These are phyloP conservation scores for Pleurotus ostreatus DNA, from an alignment of 768 basidiomycete genomes.

Conservation along the genomic window DNA sequence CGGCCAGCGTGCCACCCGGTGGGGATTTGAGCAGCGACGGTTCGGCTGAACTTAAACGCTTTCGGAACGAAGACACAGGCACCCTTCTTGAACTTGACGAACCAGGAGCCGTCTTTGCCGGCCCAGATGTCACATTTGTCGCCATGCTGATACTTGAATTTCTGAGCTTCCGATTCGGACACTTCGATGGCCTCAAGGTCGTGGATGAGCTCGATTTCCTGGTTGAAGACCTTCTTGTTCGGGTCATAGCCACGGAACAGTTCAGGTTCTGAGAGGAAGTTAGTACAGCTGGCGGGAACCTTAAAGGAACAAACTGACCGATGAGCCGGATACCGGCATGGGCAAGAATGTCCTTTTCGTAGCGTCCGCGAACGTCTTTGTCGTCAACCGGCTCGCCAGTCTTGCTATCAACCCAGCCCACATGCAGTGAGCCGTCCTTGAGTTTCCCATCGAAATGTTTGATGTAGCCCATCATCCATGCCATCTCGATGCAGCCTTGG, in stretches of 20 bases:
- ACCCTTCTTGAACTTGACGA: constrained; percentile 98
- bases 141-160: constrained; percentile 95
- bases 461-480: constrained; percentile 99
- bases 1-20: constrained; percentile 97
- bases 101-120: constrained; percentile 90
- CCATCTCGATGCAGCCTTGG: constrained; percentile 98
- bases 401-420: constrained; percentile 98
- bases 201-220: constrained; percentile 94
- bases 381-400: constrained; percentile 93
- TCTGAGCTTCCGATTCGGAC: constrained; percentile 83
- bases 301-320: constrained; percentile 47
- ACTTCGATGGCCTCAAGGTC: constrained; percentile 97
- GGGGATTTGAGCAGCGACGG: constrained; percentile 94
- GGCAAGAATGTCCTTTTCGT: constrained; percentile 88
- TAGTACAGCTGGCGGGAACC: constrained; percentile 11
- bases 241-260: constrained; percentile 98
- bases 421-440: constrained; percentile 87
- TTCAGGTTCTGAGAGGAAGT: constrained; percentile 72
- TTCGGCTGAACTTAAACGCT: constrained; percentile 89
- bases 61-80: constrained; percentile 92
- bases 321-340: constrained; percentile 94
- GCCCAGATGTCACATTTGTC: constrained; percentile 97
- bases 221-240: constrained; percentile 95
- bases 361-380: constrained; percentile 91
- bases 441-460: constrained; percentile 98